Evolutionary conservation across 2,329 filamentous ascomycete genomes (phyloP).

Genomic region (Cladophialophora immunda): DNA sequence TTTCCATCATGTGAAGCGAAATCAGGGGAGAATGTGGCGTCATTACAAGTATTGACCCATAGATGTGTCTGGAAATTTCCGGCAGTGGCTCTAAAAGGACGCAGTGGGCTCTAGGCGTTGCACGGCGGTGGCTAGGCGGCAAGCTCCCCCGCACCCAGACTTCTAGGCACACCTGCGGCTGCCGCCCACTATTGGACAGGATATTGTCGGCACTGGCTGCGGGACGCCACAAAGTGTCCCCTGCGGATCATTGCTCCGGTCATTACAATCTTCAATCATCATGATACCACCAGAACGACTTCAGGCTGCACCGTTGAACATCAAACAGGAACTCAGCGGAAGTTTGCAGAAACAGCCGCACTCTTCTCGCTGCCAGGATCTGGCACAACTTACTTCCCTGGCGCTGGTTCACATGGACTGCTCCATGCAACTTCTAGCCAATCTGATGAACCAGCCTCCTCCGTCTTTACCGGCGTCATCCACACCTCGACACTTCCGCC

Average conservation of each 20-base stretch:
- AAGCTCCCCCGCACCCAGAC: neutral
- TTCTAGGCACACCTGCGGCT: neutral
- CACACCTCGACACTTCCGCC: neutral
- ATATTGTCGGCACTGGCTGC: neutral
- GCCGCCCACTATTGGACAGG: neutral
- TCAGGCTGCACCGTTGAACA: neutral
- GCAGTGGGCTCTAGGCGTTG: neutral
- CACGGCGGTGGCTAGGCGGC: neutral
- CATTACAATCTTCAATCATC: neutral
- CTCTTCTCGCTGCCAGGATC: neutral
- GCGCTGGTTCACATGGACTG: neutral
- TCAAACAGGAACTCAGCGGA: neutral
- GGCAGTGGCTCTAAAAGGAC: neutral
- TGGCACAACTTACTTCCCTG: neutral
- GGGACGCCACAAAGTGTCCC: neutral
- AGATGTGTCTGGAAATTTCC: constrained; percentile 7
- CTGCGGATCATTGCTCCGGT: neutral
- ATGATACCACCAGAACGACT: neutral
- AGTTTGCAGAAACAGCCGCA: neutral
- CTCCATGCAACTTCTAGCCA: neutral
- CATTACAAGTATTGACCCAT: neutral
- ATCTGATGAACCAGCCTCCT: constrained; percentile 18
- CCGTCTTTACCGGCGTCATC: constrained; percentile 21
- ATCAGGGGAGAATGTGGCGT: neutral
- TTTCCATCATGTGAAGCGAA: neutral